A percentile compares a stretch with the other conserved stretches of the same genome.
Evolutionary conservation across 164 flowering plant genomes (phyloP).

Genomic region (Chloranthus sessilifolius): DNA sequence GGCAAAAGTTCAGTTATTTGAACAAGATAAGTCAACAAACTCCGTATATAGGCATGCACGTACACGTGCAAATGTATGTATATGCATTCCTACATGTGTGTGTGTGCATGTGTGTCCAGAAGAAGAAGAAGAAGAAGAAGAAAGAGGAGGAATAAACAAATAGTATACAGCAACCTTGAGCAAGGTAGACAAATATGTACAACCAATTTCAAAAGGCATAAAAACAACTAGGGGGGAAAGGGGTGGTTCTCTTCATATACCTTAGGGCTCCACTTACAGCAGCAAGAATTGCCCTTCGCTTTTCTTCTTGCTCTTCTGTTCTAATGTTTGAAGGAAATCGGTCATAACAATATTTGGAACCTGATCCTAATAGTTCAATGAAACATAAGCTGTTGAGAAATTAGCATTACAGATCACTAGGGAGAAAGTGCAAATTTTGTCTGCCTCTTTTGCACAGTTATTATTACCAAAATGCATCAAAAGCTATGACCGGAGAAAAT

Average conservation of each 20-base stretch:
- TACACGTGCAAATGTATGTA: conserved; percentile 26
- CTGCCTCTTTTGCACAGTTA: too few species aligned
- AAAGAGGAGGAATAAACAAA: too few species aligned
- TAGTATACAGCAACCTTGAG: too few species aligned
- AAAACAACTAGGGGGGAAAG: too few species aligned
- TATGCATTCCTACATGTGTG: conserved; percentile 32
- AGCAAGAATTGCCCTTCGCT: conserved; percentile 83
- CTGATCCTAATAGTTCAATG: conserved; percentile 43
- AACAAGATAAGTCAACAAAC: neutral
- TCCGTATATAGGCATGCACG: neutral
- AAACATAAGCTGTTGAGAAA: conserved; percentile 3
- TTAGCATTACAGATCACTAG: neutral
- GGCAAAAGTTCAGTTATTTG: conserved; percentile 1
- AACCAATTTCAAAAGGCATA: too few species aligned
- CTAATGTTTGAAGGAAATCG: conserved; percentile 84
- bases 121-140: too few species aligned
- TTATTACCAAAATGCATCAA: too few species aligned
- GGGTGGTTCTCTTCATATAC: conserved; percentile 18
- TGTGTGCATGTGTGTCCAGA: too few species aligned
- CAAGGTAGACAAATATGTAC: too few species aligned
- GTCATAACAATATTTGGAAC: conserved; percentile 79
- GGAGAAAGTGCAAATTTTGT: neutral
- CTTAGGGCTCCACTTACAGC: conserved; percentile 79
- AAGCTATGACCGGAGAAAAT: too few species aligned
- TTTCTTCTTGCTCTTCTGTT: conserved; percentile 92